Conservation (phyloP, 306 rosid genomes). For the Trifolium subterraneum region DNA sequence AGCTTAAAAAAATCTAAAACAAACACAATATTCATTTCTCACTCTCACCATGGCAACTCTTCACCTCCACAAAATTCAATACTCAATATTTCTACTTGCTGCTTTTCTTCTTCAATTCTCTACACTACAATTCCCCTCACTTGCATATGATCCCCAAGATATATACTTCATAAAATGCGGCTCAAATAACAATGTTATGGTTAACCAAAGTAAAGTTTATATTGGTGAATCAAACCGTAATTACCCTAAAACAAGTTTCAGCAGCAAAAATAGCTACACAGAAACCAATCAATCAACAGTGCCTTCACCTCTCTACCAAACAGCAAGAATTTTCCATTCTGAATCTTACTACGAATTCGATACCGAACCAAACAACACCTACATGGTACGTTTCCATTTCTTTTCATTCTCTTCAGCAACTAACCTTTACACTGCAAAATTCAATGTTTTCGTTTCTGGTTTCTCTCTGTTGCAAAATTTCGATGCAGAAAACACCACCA, state of each 20-base stretch:
- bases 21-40: neutral
- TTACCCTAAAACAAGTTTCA: neutral
- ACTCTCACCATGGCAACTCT: conserved; percentile 28
- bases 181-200: neutral
- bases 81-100: conserved; percentile 20
- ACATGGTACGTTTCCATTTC: conserved; percentile 63
- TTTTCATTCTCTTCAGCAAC: conserved; percentile 40
- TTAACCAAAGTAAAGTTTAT: neutral
- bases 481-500: neutral
- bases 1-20: neutral
- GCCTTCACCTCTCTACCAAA: conserved; percentile 38
- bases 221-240: conserved; percentile 13
- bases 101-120: conserved; percentile 43
- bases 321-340: conserved; percentile 37
- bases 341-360: conserved; percentile 28
- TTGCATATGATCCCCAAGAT: neutral
- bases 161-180: conserved; percentile 60
- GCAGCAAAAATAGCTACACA: neutral
- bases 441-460: conserved; percentile 45
- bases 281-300: neutral
- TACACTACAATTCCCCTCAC: conserved; percentile 2
- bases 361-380: conserved; percentile 4
- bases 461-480: conserved; percentile 41
- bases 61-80: neutral
- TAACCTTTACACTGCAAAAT: conserved; percentile 44